These are phyloP conservation scores for Leishmania braziliensis DNA, from an alignment of 208 protist genomes.

Conservation along the genomic window DNA sequence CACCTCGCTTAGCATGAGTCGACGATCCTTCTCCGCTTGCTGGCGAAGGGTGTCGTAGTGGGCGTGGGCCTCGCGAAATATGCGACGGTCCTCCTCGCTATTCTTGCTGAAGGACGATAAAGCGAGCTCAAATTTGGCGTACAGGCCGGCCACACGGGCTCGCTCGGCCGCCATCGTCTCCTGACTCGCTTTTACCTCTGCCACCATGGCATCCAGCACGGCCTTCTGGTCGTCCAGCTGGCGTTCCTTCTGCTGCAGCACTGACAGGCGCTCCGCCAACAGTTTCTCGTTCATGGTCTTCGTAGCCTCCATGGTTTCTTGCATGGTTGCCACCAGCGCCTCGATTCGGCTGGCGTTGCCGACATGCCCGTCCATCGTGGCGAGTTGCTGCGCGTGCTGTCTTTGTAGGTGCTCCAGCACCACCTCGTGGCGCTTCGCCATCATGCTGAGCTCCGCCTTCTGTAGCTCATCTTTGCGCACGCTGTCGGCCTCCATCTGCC, in stretches of 20 bases:
- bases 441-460: slow-evolving; percentile 55
- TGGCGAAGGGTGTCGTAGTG: slow-evolving; percentile 84
- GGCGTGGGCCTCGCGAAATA: slow-evolving; percentile 57
- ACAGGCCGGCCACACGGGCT: slow-evolving; percentile 53
- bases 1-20: slow-evolving; percentile 79
- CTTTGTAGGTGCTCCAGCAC: slow-evolving; percentile 53
- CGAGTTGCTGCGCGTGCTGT: slow-evolving; percentile 65
- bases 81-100: slow-evolving; percentile 77
- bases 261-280: slow-evolving; percentile 59
- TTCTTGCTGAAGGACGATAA: slow-evolving; percentile 67
- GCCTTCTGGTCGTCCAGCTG: slow-evolving; percentile 62
- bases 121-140: slow-evolving; percentile 82
- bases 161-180: slow-evolving; percentile 76
- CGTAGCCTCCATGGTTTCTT: slow-evolving; percentile 68
- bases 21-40: slow-evolving; percentile 80
- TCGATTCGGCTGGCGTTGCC: slow-evolving; percentile 65
- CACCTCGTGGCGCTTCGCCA: slow-evolving; percentile 75
- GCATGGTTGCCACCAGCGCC: slow-evolving; percentile 58
- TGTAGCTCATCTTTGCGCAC: slow-evolving; percentile 73
- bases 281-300: slow-evolving; percentile 70
- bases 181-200: slow-evolving; percentile 59
- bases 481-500: slow-evolving; percentile 69
- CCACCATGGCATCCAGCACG: slow-evolving; percentile 58
- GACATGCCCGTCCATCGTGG: slow-evolving; percentile 55
- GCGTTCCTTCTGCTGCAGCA: slow-evolving; percentile 57